Conservation (phyloP, 805 yeast genomes). For the Lachancea sp. region DNA sequence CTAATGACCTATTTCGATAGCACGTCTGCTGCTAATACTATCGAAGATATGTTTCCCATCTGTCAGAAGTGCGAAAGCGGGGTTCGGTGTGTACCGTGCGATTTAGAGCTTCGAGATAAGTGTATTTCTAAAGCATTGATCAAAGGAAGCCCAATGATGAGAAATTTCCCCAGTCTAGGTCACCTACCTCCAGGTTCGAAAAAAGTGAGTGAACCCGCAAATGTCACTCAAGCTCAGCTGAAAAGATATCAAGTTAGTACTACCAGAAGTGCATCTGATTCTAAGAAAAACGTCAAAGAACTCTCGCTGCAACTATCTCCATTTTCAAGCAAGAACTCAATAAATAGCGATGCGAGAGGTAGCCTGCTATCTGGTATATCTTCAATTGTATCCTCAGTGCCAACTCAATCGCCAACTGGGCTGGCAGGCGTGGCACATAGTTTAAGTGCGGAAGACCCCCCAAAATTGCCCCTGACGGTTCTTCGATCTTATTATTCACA, state of each 20-base stretch:
- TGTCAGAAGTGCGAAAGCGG: constrained; percentile 22
- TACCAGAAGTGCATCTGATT: neutral
- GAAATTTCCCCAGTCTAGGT: neutral
- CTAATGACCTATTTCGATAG: constrained; percentile 37
- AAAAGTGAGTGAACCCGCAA: neutral
- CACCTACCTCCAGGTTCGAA: neutral
- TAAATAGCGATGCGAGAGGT: constrained; percentile 5
- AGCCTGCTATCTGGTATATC: constrained; percentile 13
- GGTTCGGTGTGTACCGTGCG: constrained; percentile 26
- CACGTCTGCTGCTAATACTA: constrained; percentile 9
- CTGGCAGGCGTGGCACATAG: neutral
- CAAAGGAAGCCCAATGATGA: constrained; percentile 1
- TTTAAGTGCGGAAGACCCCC: neutral
- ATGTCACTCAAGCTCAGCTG: neutral
- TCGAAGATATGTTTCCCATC: constrained; percentile 25
- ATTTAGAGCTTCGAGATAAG: constrained; percentile 24
- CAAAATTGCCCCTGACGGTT: constrained; percentile 17
- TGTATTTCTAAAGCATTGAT: constrained; percentile 20
- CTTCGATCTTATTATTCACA: constrained; percentile 25
- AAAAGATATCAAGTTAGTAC: neutral
- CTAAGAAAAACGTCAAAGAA: constrained; percentile 8
- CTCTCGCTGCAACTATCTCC: constrained; percentile 7
- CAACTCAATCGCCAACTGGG: constrained; percentile 4
- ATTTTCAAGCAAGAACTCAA: neutral
- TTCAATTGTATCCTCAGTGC: constrained; percentile 14